These are phyloP conservation scores for Aphanomyces euteiches DNA, from an alignment of 352 stramenopile genomes.

Conservation along the genomic window DNA sequence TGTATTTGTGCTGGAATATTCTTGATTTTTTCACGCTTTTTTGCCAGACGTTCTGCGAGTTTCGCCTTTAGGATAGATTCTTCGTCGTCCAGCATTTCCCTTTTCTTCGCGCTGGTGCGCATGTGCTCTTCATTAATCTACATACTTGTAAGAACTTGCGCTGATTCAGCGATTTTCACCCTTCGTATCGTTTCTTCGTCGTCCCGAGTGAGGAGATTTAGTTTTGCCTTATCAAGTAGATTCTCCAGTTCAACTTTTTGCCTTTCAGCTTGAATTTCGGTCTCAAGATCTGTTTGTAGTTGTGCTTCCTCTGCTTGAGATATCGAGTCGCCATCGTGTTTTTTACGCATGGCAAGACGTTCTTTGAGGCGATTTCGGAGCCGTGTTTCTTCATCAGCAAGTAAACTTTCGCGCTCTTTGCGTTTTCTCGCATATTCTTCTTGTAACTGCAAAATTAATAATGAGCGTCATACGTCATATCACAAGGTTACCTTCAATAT, in stretches of 20 bases:
- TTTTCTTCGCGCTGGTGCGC: conserved; percentile 37
- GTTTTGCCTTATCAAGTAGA: conserved; percentile 18
- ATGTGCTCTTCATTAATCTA: conserved; percentile 49
- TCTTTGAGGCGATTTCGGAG: conserved; percentile 15
- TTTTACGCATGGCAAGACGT: conserved; percentile 21
- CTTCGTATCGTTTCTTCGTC: conserved; percentile 17
- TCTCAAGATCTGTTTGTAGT: conserved; percentile 32
- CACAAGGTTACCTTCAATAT: neutral
- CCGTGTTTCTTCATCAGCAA: conserved; percentile 17
- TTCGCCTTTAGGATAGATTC: conserved; percentile 42
- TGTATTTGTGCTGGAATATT: neutral
- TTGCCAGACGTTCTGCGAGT: conserved; percentile 49
- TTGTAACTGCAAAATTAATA: neutral
- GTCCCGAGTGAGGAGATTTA: neutral
- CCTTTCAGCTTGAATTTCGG: conserved; percentile 1
- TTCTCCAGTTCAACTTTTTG: conserved; percentile 40
- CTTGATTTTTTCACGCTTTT: conserved; percentile 32
- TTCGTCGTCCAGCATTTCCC: conserved; percentile 38
- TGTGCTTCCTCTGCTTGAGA: conserved; percentile 11
- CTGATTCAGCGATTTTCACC: neutral
- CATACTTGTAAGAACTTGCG: neutral
- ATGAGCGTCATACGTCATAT: neutral
- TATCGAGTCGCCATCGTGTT: conserved; percentile 12
- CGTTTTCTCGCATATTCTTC: conserved; percentile 4
- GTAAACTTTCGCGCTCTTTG: conserved; percentile 18